These are phyloP conservation scores for Eucalyptus marginata DNA, from an alignment of 345 rosid species.

Conservation along the genomic window DNA sequence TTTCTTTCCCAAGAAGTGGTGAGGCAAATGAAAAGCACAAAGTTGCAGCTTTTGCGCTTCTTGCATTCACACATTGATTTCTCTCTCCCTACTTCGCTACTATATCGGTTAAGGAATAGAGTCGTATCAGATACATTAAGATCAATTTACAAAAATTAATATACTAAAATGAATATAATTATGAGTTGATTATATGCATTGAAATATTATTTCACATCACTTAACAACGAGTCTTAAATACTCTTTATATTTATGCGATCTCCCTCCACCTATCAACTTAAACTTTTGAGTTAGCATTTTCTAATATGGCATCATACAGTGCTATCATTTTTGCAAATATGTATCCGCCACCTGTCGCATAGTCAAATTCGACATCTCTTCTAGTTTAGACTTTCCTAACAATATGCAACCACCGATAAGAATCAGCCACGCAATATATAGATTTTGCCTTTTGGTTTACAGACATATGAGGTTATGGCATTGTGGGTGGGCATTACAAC, in stretches of 20 bases:
- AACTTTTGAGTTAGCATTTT: too few species aligned
- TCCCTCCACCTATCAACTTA: fast-evolving
- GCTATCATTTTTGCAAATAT: not conserved
- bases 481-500: not conserved
- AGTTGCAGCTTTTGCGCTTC: not conserved
- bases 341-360: not conserved
- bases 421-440: not conserved
- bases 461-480: not conserved
- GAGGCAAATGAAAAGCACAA: not conserved
- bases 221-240: too few species aligned
- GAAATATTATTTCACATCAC: not conserved
- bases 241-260: not conserved
- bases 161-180: not conserved
- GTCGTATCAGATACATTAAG: not conserved
- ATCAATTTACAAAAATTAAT: not conserved
- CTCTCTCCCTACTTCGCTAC: not conserved
- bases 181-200: not conserved
- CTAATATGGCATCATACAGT: too few species aligned
- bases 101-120: not conserved
- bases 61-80: not conserved
- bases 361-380: not conserved
- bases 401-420: not conserved
- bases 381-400: not conserved
- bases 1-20: not conserved
- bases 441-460: not conserved